A percentile compares a stretch with the other conserved stretches of the same genome.
These are phyloP conservation scores for Casaregolazyma suthepensis DNA, from an alignment of 1,139 yeast genomes.

Conservation along the genomic window DNA sequence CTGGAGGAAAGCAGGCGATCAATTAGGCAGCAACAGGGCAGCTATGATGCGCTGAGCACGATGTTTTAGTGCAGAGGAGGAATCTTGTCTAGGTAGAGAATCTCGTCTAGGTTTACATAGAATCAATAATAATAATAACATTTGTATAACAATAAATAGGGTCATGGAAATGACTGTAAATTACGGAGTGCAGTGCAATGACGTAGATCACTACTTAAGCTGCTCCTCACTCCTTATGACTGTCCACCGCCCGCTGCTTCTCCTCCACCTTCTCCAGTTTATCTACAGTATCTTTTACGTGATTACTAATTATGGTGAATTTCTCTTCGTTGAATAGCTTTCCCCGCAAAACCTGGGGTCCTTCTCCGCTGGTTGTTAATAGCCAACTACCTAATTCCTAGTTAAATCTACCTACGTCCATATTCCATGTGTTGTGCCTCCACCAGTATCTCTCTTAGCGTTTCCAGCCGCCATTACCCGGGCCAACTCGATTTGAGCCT, in stretches of 20 bases:
- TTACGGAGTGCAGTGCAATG: too few relatives aligned
- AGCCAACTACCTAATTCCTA: background rate
- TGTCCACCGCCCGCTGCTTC: constrained; percentile 34
- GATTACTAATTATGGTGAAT: constrained; percentile 37
- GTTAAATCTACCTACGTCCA: constrained; percentile 26
- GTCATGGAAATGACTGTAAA: too few relatives aligned
- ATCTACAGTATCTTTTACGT: constrained; percentile 38
- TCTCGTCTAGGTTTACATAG: background rate
- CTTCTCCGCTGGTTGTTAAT: constrained; percentile 17
- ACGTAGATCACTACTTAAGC: too few relatives aligned
- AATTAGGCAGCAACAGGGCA: constrained; percentile 16
- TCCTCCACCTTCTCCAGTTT: constrained; percentile 40
- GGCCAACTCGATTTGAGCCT: constrained; percentile 55
- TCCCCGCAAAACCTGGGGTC: constrained; percentile 30
- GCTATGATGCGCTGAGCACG: constrained; percentile 23
- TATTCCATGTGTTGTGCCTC: constrained; percentile 18
- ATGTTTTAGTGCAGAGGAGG: constrained; percentile 21
- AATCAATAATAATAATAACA: background rate
- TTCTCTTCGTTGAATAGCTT: constrained; percentile 41
- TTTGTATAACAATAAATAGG: too few relatives aligned
- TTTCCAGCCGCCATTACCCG: constrained; percentile 43
- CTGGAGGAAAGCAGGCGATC: constrained; percentile 16
- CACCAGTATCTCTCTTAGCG: constrained; percentile 19
- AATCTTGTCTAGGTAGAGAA: too few relatives aligned
- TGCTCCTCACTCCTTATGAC: constrained; percentile 14